Percentiles rank a stretch among this genome's conserved stretches.
phyloP scores from a whole-genome alignment of 495 filamentous ascomycete genomes.

The Lophium mytilinum region DNA sequence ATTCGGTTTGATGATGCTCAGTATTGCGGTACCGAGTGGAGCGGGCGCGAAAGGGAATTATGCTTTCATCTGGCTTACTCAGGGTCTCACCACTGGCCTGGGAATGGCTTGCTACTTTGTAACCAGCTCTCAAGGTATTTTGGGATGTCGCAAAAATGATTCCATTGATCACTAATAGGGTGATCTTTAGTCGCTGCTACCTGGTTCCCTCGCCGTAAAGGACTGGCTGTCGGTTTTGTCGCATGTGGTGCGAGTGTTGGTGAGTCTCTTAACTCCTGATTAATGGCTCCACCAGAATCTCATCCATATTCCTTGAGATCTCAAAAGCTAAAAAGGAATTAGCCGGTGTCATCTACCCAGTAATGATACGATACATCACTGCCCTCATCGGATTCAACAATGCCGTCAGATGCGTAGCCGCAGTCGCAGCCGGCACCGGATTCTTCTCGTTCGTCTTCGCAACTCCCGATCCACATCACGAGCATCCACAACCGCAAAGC shows the following conservation, averaged over 20 bases:
- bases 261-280: not conserved
- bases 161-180: not conserved
- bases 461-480: constrained; percentile 28
- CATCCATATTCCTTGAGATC: not conserved
- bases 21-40: constrained; percentile 22
- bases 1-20: constrained; percentile 33
- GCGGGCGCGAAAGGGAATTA: constrained; percentile 27
- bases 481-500: constrained; percentile 13
- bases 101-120: constrained; percentile 43
- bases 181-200: constrained; percentile 30
- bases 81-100: constrained; percentile 34
- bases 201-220: constrained; percentile 35
- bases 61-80: constrained; percentile 31
- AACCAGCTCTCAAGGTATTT: constrained; percentile 36
- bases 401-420: constrained; percentile 27
- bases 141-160: not conserved
- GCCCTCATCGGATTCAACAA: constrained; percentile 29
- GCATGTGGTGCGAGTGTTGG: constrained; percentile 37
- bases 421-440: constrained; percentile 26
- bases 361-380: constrained; percentile 33
- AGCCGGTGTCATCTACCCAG: constrained; percentile 35
- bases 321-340: not conserved
- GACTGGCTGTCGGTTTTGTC: constrained; percentile 37
- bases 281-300: not conserved
- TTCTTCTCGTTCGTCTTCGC: constrained; percentile 32